Evolutionary conservation across 164 flowering plant species (phyloP), one percentile per base, ranked within the genome.

Genomic region (Magnolia officinalis): DNA sequence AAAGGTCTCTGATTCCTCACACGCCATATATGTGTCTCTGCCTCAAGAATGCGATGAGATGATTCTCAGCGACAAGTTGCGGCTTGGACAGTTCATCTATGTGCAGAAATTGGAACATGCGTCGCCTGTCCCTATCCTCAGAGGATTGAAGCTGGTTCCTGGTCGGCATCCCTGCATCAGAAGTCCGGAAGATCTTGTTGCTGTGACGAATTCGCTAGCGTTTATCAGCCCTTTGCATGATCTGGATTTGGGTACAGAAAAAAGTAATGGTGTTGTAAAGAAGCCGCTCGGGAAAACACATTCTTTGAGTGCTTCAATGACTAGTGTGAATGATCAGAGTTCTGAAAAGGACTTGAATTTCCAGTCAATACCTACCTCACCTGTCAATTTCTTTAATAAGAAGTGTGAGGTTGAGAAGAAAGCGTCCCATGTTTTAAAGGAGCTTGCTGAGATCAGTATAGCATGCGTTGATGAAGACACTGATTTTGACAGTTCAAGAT

Each of bases 1-100:
- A 70, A 89, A 88, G 76, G 92, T 93, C 45, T 87, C 94, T 0
- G 96, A 93, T 85, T 81, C 81, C 6, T 84, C 90, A 0, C 94
- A 90, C 70, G 87, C 93, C 9, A 81, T 82, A 23, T 88, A 84
- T 67, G 94, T 87, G 10, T 83, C 91, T 49, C 77, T 93, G 69
- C 89, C 93, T 26, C 71, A 80, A 49, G 90, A 89, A 50, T 80
- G 89, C 0, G 81, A 87, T 70, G 93, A 93, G 11, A 76, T 90
- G 84, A 83, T 91, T 72, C 72, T 93, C 0, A 73, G 79, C 4
- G 80, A 93, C 69, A 81, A 83, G 61, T 78, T 93, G 74, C 86
- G 83, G 63, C 84, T 93, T 2, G 98, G 98, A 13, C 98, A 93
- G 77, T 86, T 79, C 69, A 85, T 91, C 18, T 80, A 82, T 50